Evolutionary conservation across 2,329 filamentous ascomycete genomes (phyloP).

Genomic region (Aplosporella prunicola): DNA sequence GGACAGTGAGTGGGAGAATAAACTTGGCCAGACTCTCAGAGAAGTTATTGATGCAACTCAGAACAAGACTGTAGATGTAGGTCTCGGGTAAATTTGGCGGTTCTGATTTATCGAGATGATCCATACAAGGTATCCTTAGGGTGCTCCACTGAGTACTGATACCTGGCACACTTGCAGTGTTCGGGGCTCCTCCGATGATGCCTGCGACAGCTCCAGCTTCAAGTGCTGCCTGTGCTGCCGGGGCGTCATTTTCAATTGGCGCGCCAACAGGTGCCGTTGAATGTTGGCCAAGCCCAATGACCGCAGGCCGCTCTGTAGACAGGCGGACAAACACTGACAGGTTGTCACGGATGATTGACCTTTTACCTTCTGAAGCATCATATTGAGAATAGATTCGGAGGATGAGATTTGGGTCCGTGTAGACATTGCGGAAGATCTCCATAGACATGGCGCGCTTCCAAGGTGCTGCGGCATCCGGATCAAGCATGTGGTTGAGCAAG

Average conservation of each 20-base stretch:
- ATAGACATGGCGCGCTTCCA: constrained; percentile 90
- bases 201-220: constrained; percentile 82
- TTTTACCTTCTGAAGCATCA: constrained; percentile 63
- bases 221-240: constrained; percentile 74
- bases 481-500: constrained; percentile 74
- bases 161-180: constrained; percentile 50
- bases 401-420: constrained; percentile 68
- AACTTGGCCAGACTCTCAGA: constrained; percentile 92
- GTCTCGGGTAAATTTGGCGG: constrained; percentile 78
- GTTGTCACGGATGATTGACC: constrained; percentile 68
- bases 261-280: constrained; percentile 65
- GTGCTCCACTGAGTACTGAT: constrained; percentile 90
- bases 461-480: constrained; percentile 64
- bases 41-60: constrained; percentile 81
- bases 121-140: constrained; percentile 77
- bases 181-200: constrained; percentile 64
- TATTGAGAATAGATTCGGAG: constrained; percentile 73
- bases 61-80: constrained; percentile 80
- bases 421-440: constrained; percentile 81
- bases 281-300: constrained; percentile 83
- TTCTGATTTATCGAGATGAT: constrained; percentile 87
- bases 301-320: constrained; percentile 77
- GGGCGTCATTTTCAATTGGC: constrained; percentile 47
- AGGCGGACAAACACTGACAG: constrained; percentile 85
- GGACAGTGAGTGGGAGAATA: constrained; percentile 80